Evolutionary conservation across 1,139 yeast genomes (phyloP).

Genomic region (Scheffersomyces quercinus): DNA sequence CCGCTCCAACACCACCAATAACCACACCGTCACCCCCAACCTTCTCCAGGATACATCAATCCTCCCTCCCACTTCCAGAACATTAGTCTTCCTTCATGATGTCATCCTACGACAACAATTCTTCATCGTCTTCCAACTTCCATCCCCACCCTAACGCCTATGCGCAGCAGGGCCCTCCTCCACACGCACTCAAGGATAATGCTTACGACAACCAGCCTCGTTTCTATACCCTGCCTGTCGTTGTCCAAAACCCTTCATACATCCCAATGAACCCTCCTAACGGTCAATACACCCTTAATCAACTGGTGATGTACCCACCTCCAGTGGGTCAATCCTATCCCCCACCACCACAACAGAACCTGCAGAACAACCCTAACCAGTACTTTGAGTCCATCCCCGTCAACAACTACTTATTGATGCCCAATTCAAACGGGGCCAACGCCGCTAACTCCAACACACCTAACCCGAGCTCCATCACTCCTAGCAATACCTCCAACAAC

Average conservation of each 20-base stretch:
- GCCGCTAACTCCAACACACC: not conserved
- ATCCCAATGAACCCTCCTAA: slow-evolving; percentile 12
- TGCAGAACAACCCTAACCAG: slow-evolving; percentile 5
- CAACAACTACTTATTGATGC: slow-evolving; percentile 19
- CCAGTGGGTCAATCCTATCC: slow-evolving; percentile 12
- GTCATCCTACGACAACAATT: slow-evolving; percentile 3
- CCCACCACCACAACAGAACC: slow-evolving; percentile 12
- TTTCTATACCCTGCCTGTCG: slow-evolving; percentile 21
- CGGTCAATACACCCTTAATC: slow-evolving; percentile 20
- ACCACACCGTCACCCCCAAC: too few species aligned
- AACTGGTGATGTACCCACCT: slow-evolving; percentile 16
- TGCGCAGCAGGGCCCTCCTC: slow-evolving; percentile 1
- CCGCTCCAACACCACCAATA: too few species aligned
- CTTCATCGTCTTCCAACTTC: slow-evolving; percentile 1
- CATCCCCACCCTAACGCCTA: slow-evolving; percentile 1
- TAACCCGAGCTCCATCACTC: not conserved
- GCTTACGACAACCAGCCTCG: slow-evolving; percentile 18
- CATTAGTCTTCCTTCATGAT: not conserved
- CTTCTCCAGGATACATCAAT: too few species aligned
- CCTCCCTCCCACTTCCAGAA: too few species aligned
- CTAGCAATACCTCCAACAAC: not conserved
- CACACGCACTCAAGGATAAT: slow-evolving; percentile 6
- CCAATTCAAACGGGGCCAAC: slow-evolving; percentile 6
- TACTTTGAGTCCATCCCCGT: slow-evolving; percentile 17
- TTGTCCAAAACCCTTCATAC: slow-evolving; percentile 22